Base-by-base conservation (phyloP, 352 stramenopile species). In the Phytopythium ostracodes region DNA sequence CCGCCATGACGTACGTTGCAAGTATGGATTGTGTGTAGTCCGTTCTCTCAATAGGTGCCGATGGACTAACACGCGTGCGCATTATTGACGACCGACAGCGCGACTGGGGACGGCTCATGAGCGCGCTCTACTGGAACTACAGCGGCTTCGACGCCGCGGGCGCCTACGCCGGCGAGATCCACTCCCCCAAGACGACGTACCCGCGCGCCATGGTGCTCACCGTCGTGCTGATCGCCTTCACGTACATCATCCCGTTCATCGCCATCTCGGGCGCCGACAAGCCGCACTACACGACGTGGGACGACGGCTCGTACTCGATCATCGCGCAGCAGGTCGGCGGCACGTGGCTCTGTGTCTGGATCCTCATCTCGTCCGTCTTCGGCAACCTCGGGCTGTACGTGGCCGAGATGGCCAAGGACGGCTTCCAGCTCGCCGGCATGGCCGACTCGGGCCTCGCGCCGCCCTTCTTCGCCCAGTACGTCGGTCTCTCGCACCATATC, bases 51-150 rank as follows among this genome's bases (percentile, higher is more conserved):
- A 6, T 25, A 22, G n/a, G 24, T 29, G 22, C 18, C 12, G 6
- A 20, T 54, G 47, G 47, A 35, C 47, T 54, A 11, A 54, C 47
- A 29, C 24, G n/a, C 9, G 17, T 49, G 49, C 24, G 11, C 17
- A 10, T 33, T n/a, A 12, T n/a, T n/a, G 20, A 25, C n/a, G 42
- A 22, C 42, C 42, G 20, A 22, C 35, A 60, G 55, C 61, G 72
- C 31, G 35, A 96, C 4, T 98, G 90, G 90, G 81, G 81, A 53
- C 82, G 89, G 38, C 93, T 96, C 22, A 54, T 98, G 11, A 98
- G 97, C 68, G 92, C 97, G 31, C 67, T 99, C 24, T 98, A 98
- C 71, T 99, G 96, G 96, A 98, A 96, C 75, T 92, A 98, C 61
- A 98, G 97, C 65, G 94, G 89, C 25, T 98, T 98, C 65, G 96